Evolutionary conservation across 139 green algal species (phyloP), one percentile per base, ranked within the genome.

Genomic region (Astrephomene gubernaculifera): DNA sequence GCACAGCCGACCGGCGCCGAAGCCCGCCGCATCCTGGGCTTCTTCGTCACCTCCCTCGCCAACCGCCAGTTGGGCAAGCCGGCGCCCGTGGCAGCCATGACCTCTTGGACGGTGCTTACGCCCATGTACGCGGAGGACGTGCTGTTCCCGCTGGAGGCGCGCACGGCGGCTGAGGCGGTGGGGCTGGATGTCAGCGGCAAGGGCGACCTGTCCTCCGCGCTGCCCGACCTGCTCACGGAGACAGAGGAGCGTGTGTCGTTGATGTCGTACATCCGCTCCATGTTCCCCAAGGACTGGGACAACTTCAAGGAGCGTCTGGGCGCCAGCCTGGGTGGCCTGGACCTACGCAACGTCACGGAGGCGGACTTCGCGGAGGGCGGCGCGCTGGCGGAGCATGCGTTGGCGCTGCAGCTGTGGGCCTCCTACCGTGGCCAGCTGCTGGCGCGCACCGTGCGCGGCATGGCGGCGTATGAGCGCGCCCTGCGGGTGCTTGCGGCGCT

Each of bases 381-480:
- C 0, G 60, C 75, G 31, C 38, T 83, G 75, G 17, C 31, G 21
- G 39, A 1, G 1, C 54, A 49, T 29, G 60, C 57, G 19, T 29
- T 68, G 43, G 57, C 72, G 38, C 61, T 83, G 75, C 75, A 83
- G 75, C 57, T 83, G 61, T 83, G 75, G 75, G 75, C 75, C 39
- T 63, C 57, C 21, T 73, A 82, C 74, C 70, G 75, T 27, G 94
- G 93, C 21, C 95, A 98, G 89, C 91, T 96, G 74, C 90, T 98
- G 63, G 83, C 90, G 4, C 91, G 95, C 52, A 97, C 95, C 8
- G 93, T 97, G 33, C 68, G 74, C 9, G 79, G 88, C 9, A 96
- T 99, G 57, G 98, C 98, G 96, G 95, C 96, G 6, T 96, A 96
- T 24, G 93, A 97, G 63, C 95, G 98, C 87, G 96, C 97, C 1